Conservation (phyloP, 1,139 yeast species). For the Hansenula sp. region DNA sequence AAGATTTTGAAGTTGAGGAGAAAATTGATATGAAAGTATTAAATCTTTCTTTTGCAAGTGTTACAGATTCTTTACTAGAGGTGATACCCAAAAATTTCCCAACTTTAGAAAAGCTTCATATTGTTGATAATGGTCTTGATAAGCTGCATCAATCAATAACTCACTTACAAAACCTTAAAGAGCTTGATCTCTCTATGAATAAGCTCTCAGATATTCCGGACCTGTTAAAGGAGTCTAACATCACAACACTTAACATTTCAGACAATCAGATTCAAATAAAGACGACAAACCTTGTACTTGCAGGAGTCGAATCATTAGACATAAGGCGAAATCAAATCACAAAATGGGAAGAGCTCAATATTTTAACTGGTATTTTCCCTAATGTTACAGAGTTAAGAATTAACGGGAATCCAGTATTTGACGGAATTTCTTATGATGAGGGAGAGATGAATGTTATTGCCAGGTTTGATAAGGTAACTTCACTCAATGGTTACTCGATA, state of each 20-base stretch:
- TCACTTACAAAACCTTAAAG: slow-evolving; percentile 16
- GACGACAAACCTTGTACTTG: not conserved
- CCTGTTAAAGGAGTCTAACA: slow-evolving; percentile 2
- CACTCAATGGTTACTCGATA: slow-evolving; percentile 55
- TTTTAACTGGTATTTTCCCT: slow-evolving; percentile 31
- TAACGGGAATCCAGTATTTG: slow-evolving; percentile 48
- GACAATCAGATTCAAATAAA: slow-evolving; percentile 18
- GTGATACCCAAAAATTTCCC: slow-evolving; percentile 39
- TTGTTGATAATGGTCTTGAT: slow-evolving; percentile 40
- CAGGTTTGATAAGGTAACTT: slow-evolving; percentile 35
- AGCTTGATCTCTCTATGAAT: slow-evolving; percentile 45
- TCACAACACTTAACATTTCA: slow-evolving; percentile 16
- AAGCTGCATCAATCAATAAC: not conserved
- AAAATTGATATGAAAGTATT: slow-evolving; percentile 19
- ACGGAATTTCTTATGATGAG: slow-evolving; percentile 28
- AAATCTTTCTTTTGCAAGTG: slow-evolving; percentile 27
- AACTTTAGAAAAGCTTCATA: slow-evolving; percentile 33
- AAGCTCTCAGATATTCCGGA: slow-evolving; percentile 21
- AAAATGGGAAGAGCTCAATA: slow-evolving; percentile 48
- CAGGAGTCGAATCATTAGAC: slow-evolving; percentile 30
- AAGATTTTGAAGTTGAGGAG: not conserved
- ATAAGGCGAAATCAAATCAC: slow-evolving; percentile 42
- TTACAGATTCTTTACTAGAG: slow-evolving; percentile 20
- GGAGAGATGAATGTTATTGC: slow-evolving; percentile 43
- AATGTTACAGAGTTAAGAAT: slow-evolving; percentile 41